Conservation (phyloP, 2,329 filamentous ascomycete genomes). For the Hymenoscyphus fraxineus region DNA sequence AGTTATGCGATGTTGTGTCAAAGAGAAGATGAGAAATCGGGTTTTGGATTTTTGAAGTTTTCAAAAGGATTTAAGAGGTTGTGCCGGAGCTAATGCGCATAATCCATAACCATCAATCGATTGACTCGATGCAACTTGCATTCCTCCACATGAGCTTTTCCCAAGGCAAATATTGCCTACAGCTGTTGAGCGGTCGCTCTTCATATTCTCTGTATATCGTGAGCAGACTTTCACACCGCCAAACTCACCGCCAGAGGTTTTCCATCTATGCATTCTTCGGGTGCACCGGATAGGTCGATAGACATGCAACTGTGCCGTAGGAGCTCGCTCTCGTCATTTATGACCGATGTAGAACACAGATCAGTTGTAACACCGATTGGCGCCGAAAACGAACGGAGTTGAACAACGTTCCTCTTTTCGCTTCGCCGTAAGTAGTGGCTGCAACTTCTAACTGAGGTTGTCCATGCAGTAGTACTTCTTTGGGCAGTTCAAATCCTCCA, state of each 20-base stretch:
- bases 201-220: neutral
- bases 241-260: neutral
- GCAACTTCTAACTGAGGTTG: neutral
- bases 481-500: neutral
- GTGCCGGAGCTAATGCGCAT: no score
- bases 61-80: neutral
- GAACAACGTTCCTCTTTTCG: neutral
- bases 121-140: neutral
- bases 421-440: neutral
- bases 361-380: neutral
- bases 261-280: neutral
- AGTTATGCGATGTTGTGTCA: conserved; percentile 3
- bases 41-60: neutral
- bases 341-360: neutral
- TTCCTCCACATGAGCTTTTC: neutral
- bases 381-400: neutral
- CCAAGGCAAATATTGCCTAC: neutral
- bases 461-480: neutral
- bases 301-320: neutral
- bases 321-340: neutral
- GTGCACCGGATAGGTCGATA: neutral
- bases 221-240: neutral
- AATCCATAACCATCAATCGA: no score
- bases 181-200: no score
- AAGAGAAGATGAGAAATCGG: neutral